Evolutionary conservation across 306 rosid species (phyloP), one percentile per base, ranked within the genome.

Genomic region (Vachellia pachyceras): DNA sequence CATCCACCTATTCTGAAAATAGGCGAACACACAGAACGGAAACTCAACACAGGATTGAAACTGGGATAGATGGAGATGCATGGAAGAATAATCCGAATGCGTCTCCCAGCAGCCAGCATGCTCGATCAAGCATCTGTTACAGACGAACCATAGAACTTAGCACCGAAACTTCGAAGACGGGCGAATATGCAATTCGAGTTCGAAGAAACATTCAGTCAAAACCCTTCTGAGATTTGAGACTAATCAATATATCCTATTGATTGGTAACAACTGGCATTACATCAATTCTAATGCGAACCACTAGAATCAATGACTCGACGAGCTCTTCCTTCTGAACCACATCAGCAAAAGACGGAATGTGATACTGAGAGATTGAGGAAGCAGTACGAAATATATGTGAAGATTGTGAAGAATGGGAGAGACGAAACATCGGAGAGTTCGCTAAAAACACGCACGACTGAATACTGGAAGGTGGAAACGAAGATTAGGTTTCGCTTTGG

Each of bases 61-160:
- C 44, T 71, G 77, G 36, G 61, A 82, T 33, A 65, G 77, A 55
- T 46, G 64, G 15, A 77, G 29, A 72, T 57, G 55, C 17, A 35
- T 50, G 42, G 39, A 22, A 39, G 78, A 78, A 22, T 3, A 39
- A 39, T 52, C 3, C 39, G 67, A 73, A 66, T 54, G 50, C 79
- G 60, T 46, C 66, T 76, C 23, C 76, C 12, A 40, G 69, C 25
- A 46, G 39, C 55, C n/a, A 71, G 14, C 83, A 81, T 85, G 77
- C 72, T 76, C 22, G 41, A 68, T 49, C 13, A 49, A 46, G 15
- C 74, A 76, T 60, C 10, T 11, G n/a, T 42, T 17, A 60, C 58
- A 10, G 22, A 54, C 17, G 1, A 18, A 7, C 35, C 33, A 49
- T 15, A 17, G 20, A 40, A 47, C 69, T 60, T 76, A 39, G 4